phyloP scores from a whole-genome alignment of 352 stramenopile genomes.

The Globisporangium okanoganense region DNA sequence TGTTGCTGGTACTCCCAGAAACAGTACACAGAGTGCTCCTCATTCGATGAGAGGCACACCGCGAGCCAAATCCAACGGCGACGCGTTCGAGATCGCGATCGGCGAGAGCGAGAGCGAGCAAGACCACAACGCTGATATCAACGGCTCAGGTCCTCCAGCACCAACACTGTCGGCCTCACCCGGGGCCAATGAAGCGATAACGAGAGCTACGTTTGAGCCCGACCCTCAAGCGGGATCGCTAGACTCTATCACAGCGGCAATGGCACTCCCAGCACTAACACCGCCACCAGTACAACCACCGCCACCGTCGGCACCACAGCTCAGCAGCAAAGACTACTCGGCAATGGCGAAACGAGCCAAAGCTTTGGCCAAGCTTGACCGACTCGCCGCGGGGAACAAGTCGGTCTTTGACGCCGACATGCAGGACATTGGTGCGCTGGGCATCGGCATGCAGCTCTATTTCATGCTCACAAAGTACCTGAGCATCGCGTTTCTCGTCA shows the following conservation, averaged over 20 bases:
- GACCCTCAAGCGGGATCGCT: not conserved
- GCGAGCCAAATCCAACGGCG: not conserved
- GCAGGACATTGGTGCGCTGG: slow-evolving; percentile 69
- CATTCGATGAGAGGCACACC: not conserved
- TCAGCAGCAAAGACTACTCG: slow-evolving; percentile 15
- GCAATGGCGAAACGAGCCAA: slow-evolving; percentile 51
- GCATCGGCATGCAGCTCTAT: slow-evolving; percentile 82
- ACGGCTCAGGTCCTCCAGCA: too few species aligned
- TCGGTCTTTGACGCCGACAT: slow-evolving; percentile 58
- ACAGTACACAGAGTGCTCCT: not conserved
- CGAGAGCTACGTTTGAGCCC: not conserved
- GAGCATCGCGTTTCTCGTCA: slow-evolving; percentile 54
- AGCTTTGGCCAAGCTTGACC: slow-evolving; percentile 38
- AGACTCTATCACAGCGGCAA: not conserved
- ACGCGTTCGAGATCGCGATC: slow-evolving; percentile 14
- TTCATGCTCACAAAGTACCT: slow-evolving; percentile 85
- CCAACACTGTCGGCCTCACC: not conserved
- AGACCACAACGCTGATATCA: not conserved
- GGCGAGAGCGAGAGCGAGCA: slow-evolving; percentile 13
- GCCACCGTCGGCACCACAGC: not conserved
- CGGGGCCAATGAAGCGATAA: not conserved
- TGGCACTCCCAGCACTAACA: not conserved
- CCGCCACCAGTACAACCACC: not conserved
- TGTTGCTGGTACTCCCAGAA: not conserved
- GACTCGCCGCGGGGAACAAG: slow-evolving; percentile 61